Base-by-base conservation (phyloP, 2,329 filamentous ascomycete species). In the Epichloe sibirici region DNA sequence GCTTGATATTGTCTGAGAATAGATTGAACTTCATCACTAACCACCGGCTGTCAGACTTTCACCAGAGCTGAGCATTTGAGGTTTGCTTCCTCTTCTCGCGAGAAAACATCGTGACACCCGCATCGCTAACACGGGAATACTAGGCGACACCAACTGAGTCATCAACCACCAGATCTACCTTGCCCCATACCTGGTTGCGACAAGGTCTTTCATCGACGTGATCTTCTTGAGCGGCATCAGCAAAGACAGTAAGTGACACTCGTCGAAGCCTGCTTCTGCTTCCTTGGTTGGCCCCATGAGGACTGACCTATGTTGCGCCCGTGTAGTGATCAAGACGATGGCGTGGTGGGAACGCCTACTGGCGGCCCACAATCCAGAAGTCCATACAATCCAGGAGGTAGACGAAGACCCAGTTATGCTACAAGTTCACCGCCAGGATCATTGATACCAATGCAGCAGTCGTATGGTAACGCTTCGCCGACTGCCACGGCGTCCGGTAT, bases 11-110 rank as follows among this genome's bases (percentile, higher is more conserved):
- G 28, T 12, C 21, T 6, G 9, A 23, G 2, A 31, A 31, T 13
- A 31, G 34, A 17, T 31, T 31, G 5, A 17, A 17, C 11, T 17
- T 13, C 7, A 11, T 28, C 5, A 17, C 46, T 48, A 40, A 48
- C 40, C 21, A n/a, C 17, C 21, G 39, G 7, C 28, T 45, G 17
- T 4, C 53, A 82, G 79, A 82, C 76, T 2, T 83, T 83, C 56
- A 82, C 79, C 12, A 71, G 80, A 60, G 80, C 79, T 34, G 79
- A 83, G 60, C 80, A 83, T 65, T 65, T 83, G 43, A 77, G 78
- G 79, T 82, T 62, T 56, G 68, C 60, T 50, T 44, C 58, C 25
- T 43, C 13, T 48, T 21, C 44, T 4, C 12, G 13, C 17, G 17
- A 46, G 35, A 21, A 64, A 63, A 21, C 12, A 13, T 34, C 7